These are phyloP conservation scores for Dissophora ornata DNA, from an alignment of 192 early-diverging fungal species.

Conservation along the genomic window DNA sequence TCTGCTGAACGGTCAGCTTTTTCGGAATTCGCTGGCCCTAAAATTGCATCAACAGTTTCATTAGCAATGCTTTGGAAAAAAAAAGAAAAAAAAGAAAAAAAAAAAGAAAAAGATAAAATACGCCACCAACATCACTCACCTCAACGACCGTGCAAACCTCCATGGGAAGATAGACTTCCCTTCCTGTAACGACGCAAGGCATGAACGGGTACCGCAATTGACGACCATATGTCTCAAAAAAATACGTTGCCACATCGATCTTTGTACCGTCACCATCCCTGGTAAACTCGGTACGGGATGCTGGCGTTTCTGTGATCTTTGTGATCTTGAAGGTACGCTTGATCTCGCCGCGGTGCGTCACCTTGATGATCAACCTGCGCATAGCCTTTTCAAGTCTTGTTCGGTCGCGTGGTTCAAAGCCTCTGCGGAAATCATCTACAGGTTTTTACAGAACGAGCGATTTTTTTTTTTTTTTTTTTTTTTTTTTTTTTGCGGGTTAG, in stretches of 20 bases:
- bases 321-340: conserved; percentile 79
- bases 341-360: conserved; percentile 73
- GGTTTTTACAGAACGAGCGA: background rate
- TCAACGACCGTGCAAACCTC: conserved; percentile 86
- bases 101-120: background rate
- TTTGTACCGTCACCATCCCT: conserved; percentile 64
- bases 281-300: conserved; percentile 78
- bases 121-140: background rate
- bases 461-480: background rate
- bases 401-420: conserved; percentile 58
- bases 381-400: conserved; percentile 62
- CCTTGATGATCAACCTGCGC: conserved; percentile 63
- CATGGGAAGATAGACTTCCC: conserved; percentile 84
- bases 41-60: no score
- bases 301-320: conserved; percentile 73
- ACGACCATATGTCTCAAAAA: conserved; percentile 76
- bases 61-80: no score
- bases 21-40: conserved; percentile 85
- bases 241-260: conserved; percentile 82
- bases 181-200: conserved; percentile 82
- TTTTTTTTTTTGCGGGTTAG: conserved; percentile 1
- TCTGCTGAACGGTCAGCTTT: conserved; percentile 87
- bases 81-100: background rate
- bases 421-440: conserved; percentile 61
- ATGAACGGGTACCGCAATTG: conserved; percentile 80